Base-by-base conservation (phyloP, 768 basidiomycete genomes). In the Kwoniella europaea region DNA sequence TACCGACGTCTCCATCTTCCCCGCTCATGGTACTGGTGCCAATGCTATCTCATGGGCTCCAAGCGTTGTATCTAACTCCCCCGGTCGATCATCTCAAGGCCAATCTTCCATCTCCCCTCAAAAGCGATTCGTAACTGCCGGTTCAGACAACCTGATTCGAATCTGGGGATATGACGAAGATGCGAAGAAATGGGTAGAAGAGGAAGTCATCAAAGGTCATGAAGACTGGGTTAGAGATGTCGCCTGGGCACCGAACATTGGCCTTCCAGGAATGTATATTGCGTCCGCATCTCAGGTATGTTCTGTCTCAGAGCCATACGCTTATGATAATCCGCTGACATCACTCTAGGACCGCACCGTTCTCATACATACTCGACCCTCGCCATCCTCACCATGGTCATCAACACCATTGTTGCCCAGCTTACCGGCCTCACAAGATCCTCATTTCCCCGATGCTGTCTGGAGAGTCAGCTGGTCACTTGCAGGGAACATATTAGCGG, bases 381-480 rank as follows among this genome's bases (percentile, higher is more conserved):
- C 79, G 3, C 77, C 83, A 12, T 69, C 76, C 15, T 68, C 79
- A 15, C 75, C 83, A 10, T 84, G 83, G 83, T 71, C 74, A 2
- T 83, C 84, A 1, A 79, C 77, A 12, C 69, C 82, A 3, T 73
- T 84, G 6, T 75, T 79, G 2, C 84, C 86, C 82, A 55, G 85
- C 83, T 81, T 84, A 2, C 75, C 85, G 7, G 74, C 80, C 0
- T 85, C 86, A 5, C 86, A 87, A 7, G 86, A 88, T 16, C 92
- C 92, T 24, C 94, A 91, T 82, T 98, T 98, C 86, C 92, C 93
- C 1, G 96, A 98, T 82, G 93, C 94, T 4, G 94, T 98, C 27
- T 99, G 96, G 97, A 89, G 95, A n/a, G 94, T 98, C 43, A 93
- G 92, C 56, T 99, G 97, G 97, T 95, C 93, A 74, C 88, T 98